Evolutionary conservation across 2,329 filamentous ascomycete genomes (phyloP).

Genomic region (Ophiocordyceps robertsii): DNA sequence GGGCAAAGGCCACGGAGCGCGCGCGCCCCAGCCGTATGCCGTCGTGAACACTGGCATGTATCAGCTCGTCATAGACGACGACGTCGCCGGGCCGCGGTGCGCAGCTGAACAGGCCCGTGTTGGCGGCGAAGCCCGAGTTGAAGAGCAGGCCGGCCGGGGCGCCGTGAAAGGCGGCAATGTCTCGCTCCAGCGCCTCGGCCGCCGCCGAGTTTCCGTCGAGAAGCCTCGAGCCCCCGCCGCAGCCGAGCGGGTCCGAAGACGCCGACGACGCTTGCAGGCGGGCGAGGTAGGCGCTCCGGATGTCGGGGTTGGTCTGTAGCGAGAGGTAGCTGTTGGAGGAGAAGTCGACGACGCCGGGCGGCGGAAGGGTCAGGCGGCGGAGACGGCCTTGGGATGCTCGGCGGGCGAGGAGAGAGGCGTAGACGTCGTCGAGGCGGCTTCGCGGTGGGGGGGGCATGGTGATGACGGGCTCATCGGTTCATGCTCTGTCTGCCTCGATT

Average conservation of each 20-base stretch:
- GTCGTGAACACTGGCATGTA: conserved; percentile 69
- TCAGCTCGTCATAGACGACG: conserved; percentile 60
- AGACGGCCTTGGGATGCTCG: conserved; percentile 21
- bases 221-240: conserved; percentile 35
- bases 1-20: conserved; percentile 35
- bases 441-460: background rate
- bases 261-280: conserved; percentile 12
- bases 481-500: too few relatives aligned
- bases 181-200: conserved; percentile 29
- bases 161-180: conserved; percentile 33
- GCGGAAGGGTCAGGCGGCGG: conserved; percentile 40
- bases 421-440: conserved; percentile 13
- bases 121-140: conserved; percentile 52
- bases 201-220: conserved; percentile 35
- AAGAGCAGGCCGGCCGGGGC: conserved; percentile 34
- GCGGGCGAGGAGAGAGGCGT: conserved; percentile 13
- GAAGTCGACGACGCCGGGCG: conserved; percentile 59
- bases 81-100: conserved; percentile 46
- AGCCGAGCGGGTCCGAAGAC: conserved; percentile 22
- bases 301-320: conserved; percentile 36
- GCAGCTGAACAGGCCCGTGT: conserved; percentile 47
- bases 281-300: conserved; percentile 52
- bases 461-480: background rate
- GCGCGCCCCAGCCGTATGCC: conserved; percentile 57
- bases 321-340: conserved; percentile 73